Percentiles rank a stretch among this genome's conserved stretches.
Evolutionary conservation across 306 rosid species (phyloP).

Genomic region (Sphenostylis stenocarpa): DNA sequence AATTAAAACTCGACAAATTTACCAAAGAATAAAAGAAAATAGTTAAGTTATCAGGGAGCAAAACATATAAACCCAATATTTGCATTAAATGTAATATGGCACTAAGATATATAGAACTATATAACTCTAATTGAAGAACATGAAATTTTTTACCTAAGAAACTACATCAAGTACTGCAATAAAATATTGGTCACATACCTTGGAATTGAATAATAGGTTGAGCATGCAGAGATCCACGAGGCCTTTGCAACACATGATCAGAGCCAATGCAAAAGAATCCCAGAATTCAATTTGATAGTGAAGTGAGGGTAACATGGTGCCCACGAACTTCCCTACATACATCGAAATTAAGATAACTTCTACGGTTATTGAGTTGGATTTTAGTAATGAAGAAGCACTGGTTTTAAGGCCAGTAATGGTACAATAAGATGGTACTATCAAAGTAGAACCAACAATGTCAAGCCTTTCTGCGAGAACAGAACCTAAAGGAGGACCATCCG

Average conservation of each 20-base stretch:
- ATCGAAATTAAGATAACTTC: slow-evolving; percentile 5
- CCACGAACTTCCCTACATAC: slow-evolving; percentile 24
- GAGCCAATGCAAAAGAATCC: slow-evolving; percentile 34
- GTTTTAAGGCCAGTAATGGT: slow-evolving; percentile 29
- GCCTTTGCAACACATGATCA: slow-evolving; percentile 45
- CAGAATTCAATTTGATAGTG: slow-evolving; percentile 21
- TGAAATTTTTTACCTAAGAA: no score
- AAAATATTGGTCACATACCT: background rate
- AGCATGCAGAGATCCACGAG: background rate
- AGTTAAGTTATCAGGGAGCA: no score
- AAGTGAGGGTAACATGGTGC: slow-evolving; percentile 33
- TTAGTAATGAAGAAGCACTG: background rate
- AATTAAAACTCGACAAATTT: no score
- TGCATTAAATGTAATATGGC: background rate
- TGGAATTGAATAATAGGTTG: background rate
- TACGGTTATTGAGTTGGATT: background rate
- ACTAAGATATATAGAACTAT: background rate
- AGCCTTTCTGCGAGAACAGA: slow-evolving; percentile 24
- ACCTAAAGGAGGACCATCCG: slow-evolving; percentile 39
- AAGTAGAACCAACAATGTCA: slow-evolving; percentile 30
- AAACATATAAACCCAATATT: background rate
- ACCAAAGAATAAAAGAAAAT: no score
- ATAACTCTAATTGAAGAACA: no score
- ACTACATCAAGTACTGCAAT: background rate
- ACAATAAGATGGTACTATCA: slow-evolving; percentile 32